Conservation (phyloP, 2,329 filamentous ascomycete species). For the Diaporthe sp. region DNA sequence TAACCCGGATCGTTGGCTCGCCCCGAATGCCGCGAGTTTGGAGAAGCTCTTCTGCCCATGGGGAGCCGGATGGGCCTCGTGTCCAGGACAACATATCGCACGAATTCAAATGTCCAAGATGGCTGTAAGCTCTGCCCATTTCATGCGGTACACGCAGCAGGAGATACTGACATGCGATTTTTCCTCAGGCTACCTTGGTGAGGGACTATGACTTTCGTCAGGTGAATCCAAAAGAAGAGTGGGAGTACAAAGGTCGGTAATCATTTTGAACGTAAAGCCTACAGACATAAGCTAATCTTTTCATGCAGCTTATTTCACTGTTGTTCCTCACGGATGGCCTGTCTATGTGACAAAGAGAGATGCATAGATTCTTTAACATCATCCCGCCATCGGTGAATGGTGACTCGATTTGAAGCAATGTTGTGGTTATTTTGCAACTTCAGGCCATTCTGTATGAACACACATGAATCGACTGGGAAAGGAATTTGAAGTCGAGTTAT, state of each 20-base stretch:
- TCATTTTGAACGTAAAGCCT: neutral
- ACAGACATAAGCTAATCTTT: neutral
- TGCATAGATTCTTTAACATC: neutral
- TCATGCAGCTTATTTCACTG: constrained; percentile 43
- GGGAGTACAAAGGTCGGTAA: constrained; percentile 41
- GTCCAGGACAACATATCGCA: constrained; percentile 23
- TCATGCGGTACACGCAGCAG: neutral
- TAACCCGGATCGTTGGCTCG: constrained; percentile 44
- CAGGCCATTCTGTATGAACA: too few relatives aligned
- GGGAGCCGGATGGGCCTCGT: constrained; percentile 11
- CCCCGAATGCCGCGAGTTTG: constrained; percentile 33
- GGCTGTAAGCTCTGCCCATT: neutral
- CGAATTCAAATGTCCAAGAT: constrained; percentile 27
- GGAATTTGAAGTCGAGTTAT: too few relatives aligned
- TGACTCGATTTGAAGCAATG: too few relatives aligned
- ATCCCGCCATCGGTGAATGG: too few relatives aligned
- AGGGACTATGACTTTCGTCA: constrained; percentile 40
- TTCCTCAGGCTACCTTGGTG: constrained; percentile 17
- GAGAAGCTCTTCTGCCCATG: constrained; percentile 41
- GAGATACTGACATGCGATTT: neutral
- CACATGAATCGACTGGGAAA: too few relatives aligned
- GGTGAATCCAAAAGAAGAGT: constrained; percentile 43
- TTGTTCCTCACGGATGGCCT: constrained; percentile 44
- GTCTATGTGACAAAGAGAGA: constrained; percentile 37
- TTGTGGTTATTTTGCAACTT: too few relatives aligned